These are phyloP conservation scores for Azolla pinnata DNA, from an alignment of 75 land plant genomes.

Conservation along the genomic window DNA sequence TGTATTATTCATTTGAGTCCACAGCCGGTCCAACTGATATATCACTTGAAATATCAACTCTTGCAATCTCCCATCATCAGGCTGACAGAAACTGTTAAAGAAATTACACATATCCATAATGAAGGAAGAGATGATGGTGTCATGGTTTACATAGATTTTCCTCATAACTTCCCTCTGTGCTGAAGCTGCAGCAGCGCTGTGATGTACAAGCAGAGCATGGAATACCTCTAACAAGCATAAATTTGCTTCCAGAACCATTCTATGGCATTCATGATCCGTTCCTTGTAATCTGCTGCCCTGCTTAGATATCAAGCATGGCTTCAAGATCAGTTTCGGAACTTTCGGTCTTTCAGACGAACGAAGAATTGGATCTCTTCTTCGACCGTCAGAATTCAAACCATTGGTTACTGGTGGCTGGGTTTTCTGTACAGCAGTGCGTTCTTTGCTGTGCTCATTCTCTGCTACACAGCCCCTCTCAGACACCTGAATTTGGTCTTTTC, in stretches of 20 bases:
- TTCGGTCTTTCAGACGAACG: too few relatives aligned
- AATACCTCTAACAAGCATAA: neutral
- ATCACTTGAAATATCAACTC: slow-evolving; percentile 4
- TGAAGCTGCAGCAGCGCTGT: neutral
- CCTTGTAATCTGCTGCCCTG: neutral
- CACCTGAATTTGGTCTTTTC: too few relatives aligned
- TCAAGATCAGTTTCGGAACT: slow-evolving; percentile 6
- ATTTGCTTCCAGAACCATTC: slow-evolving; percentile 4
- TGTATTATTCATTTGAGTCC: neutral
- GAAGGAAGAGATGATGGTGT: neutral
- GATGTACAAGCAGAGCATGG: neutral
- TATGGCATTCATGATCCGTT: neutral
- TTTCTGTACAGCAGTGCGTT: too few relatives aligned
- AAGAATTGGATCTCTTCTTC: too few relatives aligned
- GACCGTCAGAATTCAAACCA: too few relatives aligned
- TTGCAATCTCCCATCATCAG: slow-evolving; percentile 3
- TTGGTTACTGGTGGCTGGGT: too few relatives aligned
- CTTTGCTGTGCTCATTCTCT: too few relatives aligned
- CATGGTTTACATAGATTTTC: neutral
- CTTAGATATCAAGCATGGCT: neutral
- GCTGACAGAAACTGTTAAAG: neutral
- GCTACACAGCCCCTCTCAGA: too few relatives aligned
- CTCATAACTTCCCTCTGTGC: neutral
- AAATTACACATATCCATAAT: neutral
- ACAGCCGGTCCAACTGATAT: neutral